A percentile compares a stretch with the other conserved stretches of the same genome.
Conservation (phyloP, 371 early-diverging fungal species). For the Rhizomucor pusillus region DNA sequence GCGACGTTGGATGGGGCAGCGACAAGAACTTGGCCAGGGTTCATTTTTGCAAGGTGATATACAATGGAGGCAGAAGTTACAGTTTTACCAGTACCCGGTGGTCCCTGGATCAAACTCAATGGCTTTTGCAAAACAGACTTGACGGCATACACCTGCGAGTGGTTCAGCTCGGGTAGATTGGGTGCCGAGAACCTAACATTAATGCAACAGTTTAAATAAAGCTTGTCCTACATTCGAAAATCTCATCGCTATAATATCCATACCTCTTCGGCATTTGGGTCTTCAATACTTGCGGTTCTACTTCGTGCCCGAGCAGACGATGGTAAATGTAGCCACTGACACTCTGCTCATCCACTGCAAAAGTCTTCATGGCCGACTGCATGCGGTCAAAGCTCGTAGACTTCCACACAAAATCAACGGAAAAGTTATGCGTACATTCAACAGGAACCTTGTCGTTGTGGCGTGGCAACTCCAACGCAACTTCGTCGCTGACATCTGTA, state of each 20-base stretch:
- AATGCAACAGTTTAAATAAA: too few relatives aligned
- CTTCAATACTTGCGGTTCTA: slow-evolving; percentile 72
- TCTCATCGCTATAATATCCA: not conserved
- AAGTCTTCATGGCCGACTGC: slow-evolving; percentile 93
- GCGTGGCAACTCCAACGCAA: slow-evolving; percentile 78
- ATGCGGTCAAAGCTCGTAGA: slow-evolving; percentile 96
- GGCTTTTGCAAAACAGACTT: slow-evolving; percentile 88
- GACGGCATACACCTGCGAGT: slow-evolving; percentile 95
- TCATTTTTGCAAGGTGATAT: slow-evolving; percentile 93
- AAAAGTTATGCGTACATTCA: slow-evolving; percentile 90
- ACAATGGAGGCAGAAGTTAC: slow-evolving; percentile 97
- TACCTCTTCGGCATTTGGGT: slow-evolving; percentile 81
- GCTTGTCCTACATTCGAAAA: too few relatives aligned
- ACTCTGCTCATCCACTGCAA: slow-evolving; percentile 91
- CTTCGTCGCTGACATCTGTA: slow-evolving; percentile 87
- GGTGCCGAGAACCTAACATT: slow-evolving; percentile 88
- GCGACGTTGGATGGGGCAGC: slow-evolving; percentile 99
- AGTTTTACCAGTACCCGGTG: slow-evolving; percentile 98
- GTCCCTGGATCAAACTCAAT: slow-evolving; percentile 96
- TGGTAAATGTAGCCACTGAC: slow-evolving; percentile 96
- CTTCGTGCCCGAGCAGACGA: slow-evolving; percentile 90
- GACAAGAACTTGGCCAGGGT: slow-evolving; percentile 92
- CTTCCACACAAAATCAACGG: slow-evolving; percentile 99
- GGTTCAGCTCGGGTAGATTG: slow-evolving; percentile 94
- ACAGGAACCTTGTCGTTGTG: slow-evolving; percentile 69